Base-by-base conservation (phyloP, 2,329 filamentous ascomycete species). In the Hyphodiscus sp. region DNA sequence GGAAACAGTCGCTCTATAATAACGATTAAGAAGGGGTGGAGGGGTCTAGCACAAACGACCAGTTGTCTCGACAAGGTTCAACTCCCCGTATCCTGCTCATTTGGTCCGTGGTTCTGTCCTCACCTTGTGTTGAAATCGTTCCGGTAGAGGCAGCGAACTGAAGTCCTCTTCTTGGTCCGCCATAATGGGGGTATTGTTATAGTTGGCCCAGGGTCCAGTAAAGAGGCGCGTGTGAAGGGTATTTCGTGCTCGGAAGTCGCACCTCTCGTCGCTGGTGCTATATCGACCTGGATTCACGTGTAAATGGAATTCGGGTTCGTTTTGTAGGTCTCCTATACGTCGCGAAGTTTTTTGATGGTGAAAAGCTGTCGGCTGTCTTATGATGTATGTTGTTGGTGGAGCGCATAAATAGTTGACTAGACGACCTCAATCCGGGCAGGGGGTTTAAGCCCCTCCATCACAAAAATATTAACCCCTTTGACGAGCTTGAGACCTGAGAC, bases 151-250 rank as follows among this genome's bases (percentile, higher is more conserved):
- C 58, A 95, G 75, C 60, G 86, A 82, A 72, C 83, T 86, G 70
- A 86, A 92, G 70, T 95, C 89, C 68, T 91, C 88, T 71, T 92
- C 88, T 69, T 79, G 74, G 61, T 95, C 90, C 54, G 86, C 88
- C 89, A 95, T 95, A 41, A 47, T 62, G 49, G 54, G 41, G 55
- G 43, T 45, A 20, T 45, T 41, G 42, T 38, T 41, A 47, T 41
- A 19, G 56, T 53, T 44, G 52, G 11, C 33, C 33, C 2, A 38
- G 33, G 11, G 11, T 38, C 5, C 13, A 10, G 13, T 26, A 42
- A 41, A 47, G 26, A 45, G 58, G 62, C 58, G 60, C 58, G 33
- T 38, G 16, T 38, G 33, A 38, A 38, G 33, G 33, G 11, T 38
- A 38, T 5, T 38, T 38, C 33, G 33, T 38, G 23, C 23, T 26